A percentile compares a stretch with the other conserved stretches of the same genome.
Conservation (phyloP, 1,284 basidiomycete species). For the Ganoderma leucocontextum region DNA sequence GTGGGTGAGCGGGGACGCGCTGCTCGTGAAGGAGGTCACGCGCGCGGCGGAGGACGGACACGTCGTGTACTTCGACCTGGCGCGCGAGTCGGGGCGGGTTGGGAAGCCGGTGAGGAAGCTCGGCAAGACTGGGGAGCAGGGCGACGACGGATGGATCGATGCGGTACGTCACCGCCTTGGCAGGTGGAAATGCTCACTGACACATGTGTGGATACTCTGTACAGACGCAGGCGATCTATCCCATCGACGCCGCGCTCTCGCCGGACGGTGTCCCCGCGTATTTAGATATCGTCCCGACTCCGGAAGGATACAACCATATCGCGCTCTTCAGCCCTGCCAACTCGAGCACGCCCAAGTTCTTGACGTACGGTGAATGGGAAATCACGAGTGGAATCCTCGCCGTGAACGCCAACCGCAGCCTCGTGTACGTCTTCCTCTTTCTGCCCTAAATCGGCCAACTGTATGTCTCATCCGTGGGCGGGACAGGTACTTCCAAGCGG, state of each 20-base stretch:
- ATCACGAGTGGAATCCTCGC: slow-evolving; percentile 79
- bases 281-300: slow-evolving; percentile 85
- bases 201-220: not conserved
- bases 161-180: slow-evolving; percentile 51
- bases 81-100: slow-evolving; percentile 37
- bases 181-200: not conserved
- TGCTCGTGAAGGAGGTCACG: slow-evolving; percentile 90
- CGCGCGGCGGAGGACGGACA: slow-evolving; percentile 82
- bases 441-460: not conserved
- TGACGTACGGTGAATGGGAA: slow-evolving; percentile 92
- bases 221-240: slow-evolving; percentile 69
- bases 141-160: slow-evolving; percentile 95
- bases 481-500: slow-evolving; percentile 87
- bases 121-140: slow-evolving; percentile 84
- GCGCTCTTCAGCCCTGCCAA: slow-evolving; percentile 86
- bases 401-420: slow-evolving; percentile 71
- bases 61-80: slow-evolving; percentile 79
- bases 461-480: not conserved
- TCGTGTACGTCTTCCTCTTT: slow-evolving; percentile 67
- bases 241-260: slow-evolving; percentile 57
- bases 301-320: slow-evolving; percentile 88
- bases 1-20: slow-evolving; percentile 83
- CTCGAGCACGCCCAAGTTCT: slow-evolving; percentile 74
- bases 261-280: slow-evolving; percentile 67
- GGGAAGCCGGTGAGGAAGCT: slow-evolving; percentile 78